Evolutionary conservation across 2,329 filamentous ascomycete genomes (phyloP), one percentile per base, ranked within the genome.

Genomic region (Fusarium concolor): DNA sequence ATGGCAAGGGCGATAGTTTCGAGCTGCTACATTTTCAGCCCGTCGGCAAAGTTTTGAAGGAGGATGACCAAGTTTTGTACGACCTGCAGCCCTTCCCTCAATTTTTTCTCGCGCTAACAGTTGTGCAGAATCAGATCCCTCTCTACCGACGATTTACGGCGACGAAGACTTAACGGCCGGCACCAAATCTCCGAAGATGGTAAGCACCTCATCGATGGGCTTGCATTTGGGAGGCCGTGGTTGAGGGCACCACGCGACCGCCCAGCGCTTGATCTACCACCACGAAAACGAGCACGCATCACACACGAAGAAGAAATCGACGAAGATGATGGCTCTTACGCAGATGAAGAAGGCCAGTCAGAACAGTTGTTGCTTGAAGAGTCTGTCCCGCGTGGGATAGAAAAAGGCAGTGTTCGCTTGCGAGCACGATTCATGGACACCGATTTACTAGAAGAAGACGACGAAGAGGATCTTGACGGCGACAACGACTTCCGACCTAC

Each of bases 21-120:
- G 95, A 98, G 79, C 96, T 93, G 72, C 80, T 97, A 57, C 95
- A 97, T 80, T 98, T 93, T 73, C 90, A 93, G 76, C 84, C 86
- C 20, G 85, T 97, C 8, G 82, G 84, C 15, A 85, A 86, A 43
- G 82, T 96, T 11, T 82, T 97, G 59, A 91, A 92, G 70, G 90
- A 95, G 51, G 93, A 96, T 55, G 94, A 97, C 73, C 88, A 94
- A 77, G 87, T 97, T 56, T 83, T 92, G 91, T 94, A 81, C 73
- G 90, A 84, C 37, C 47, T 44, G 49, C 24, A 20, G 35, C 24
- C 12, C 10, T 26, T 2, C n/a, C 17, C 8, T 2, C 4, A 0
- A 22, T 35, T 1, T 11, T 41, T 12, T 26, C 17, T 11, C 8
- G 24, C 3, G 10, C 56, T 71, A 26, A 78, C 55, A 31, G 22